Evolutionary conservation across 352 stramenopile species (phyloP).

Genomic region (Chloridella minuta): DNA sequence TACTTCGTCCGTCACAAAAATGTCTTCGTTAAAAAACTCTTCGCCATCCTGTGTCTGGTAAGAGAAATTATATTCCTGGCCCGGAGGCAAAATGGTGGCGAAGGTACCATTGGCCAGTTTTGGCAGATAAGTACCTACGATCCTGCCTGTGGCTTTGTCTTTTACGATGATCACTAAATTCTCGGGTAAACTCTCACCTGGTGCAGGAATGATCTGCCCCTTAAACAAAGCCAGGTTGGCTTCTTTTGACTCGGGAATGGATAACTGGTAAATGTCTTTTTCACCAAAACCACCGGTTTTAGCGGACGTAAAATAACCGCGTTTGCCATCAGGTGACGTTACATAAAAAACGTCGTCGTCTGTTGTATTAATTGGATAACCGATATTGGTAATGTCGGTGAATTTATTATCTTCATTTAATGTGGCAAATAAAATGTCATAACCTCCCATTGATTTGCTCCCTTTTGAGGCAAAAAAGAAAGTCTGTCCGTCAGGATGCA

Average conservation of each 20-base stretch:
- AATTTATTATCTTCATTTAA: slow-evolving; percentile 8
- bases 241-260: background rate
- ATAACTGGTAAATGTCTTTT: background rate
- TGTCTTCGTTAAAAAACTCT: background rate
- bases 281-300: background rate
- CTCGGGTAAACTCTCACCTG: background rate
- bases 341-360: background rate
- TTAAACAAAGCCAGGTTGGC: background rate
- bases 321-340: background rate
- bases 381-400: background rate
- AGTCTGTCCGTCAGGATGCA: background rate
- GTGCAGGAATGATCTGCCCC: background rate
- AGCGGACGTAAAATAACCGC: background rate
- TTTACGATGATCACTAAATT: background rate
- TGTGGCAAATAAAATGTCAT: background rate
- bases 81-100: background rate
- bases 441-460: background rate
- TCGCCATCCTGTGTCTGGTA: background rate
- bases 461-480: background rate
- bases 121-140: background rate
- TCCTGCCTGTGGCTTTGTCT: background rate
- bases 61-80: background rate
- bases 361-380: background rate
- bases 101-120: background rate
- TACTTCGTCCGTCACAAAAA: background rate